These are phyloP conservation scores for Tardiomyces blankii DNA, from an alignment of 1,139 yeast genomes.

Conservation along the genomic window DNA sequence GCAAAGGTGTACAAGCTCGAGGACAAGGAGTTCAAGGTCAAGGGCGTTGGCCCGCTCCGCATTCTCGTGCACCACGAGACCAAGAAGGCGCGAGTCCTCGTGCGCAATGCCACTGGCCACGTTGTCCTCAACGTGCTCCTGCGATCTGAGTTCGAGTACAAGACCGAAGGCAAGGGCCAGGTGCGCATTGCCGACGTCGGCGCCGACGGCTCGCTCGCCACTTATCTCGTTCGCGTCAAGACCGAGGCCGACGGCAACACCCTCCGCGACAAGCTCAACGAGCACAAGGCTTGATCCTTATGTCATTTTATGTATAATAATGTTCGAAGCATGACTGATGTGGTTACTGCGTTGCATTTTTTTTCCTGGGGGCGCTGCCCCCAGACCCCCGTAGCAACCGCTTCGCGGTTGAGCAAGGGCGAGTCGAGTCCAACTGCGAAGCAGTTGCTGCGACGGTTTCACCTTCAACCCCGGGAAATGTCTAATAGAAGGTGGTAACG, in stretches of 20 bases:
- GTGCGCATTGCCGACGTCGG: constrained; percentile 51
- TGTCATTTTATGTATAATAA: not conserved
- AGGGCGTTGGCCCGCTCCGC: constrained; percentile 78
- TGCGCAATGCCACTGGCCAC: constrained; percentile 81
- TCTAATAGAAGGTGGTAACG: no score
- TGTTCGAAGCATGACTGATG: not conserved
- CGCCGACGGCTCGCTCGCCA: constrained; percentile 36
- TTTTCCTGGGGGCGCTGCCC: no score
- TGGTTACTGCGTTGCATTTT: no score
- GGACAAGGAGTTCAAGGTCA: constrained; percentile 21
- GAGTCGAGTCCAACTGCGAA: no score
- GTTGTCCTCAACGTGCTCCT: constrained; percentile 60
- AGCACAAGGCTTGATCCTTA: constrained; percentile 14
- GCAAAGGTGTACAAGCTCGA: constrained; percentile 59
- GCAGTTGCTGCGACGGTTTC: no score
- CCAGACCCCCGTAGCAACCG: no score
- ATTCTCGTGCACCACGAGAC: constrained; percentile 49
- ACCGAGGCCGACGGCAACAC: constrained; percentile 57
- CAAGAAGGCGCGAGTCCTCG: constrained; percentile 54
- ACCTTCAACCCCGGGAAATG: no score
- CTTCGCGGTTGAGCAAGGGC: no score
- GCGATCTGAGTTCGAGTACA: constrained; percentile 44
- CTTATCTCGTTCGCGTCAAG: constrained; percentile 65
- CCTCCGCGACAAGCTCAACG: constrained; percentile 45
- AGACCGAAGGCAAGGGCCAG: constrained; percentile 21